These are phyloP conservation scores for Pholiota microspora DNA, from an alignment of 768 basidiomycete genomes.

Conservation along the genomic window DNA sequence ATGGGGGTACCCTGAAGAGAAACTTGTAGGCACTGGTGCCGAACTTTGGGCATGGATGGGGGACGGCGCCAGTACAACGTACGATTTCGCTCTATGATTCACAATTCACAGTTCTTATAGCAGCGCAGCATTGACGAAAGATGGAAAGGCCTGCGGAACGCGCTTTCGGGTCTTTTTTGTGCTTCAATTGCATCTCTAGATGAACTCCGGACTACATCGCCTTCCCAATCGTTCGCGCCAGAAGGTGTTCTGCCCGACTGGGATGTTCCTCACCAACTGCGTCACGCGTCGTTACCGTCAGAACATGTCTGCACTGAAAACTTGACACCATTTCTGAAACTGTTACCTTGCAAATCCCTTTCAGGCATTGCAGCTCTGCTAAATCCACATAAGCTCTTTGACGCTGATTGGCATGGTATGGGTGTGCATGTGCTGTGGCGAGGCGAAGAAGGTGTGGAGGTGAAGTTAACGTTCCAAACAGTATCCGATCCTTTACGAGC, in stretches of 20 bases:
- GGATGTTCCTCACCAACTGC: conserved; percentile 50
- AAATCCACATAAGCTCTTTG: conserved; percentile 84
- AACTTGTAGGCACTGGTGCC: conserved; percentile 79
- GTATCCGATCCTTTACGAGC: conserved; percentile 76
- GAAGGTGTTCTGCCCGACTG: conserved; percentile 54
- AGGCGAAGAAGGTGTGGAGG: conserved; percentile 54
- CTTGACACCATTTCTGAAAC: conserved; percentile 91
- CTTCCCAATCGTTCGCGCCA: conserved; percentile 56
- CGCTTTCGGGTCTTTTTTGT: conserved; percentile 91
- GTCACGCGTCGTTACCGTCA: conserved; percentile 76
- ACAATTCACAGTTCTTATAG: not conserved
- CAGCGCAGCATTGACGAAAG: conserved; percentile 61
- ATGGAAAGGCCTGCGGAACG: conserved; percentile 86
- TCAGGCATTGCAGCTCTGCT: conserved; percentile 84
- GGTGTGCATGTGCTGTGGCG: conserved; percentile 73
- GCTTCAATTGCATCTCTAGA: conserved; percentile 83
- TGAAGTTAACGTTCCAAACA: conserved; percentile 68
- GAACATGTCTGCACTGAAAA: conserved; percentile 98
- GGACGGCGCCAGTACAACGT: conserved; percentile 54
- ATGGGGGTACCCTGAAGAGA: conserved; percentile 81
- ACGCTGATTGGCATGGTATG: conserved; percentile 91
- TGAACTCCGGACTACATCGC: conserved; percentile 72
- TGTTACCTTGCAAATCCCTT: conserved; percentile 87
- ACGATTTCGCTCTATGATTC: conserved; percentile 18
- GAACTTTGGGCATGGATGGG: conserved; percentile 93